A percentile compares a stretch with the other conserved stretches of the same genome.
Conservation (phyloP, 305 asterid genomes). For the Fraxinus paxiana region DNA sequence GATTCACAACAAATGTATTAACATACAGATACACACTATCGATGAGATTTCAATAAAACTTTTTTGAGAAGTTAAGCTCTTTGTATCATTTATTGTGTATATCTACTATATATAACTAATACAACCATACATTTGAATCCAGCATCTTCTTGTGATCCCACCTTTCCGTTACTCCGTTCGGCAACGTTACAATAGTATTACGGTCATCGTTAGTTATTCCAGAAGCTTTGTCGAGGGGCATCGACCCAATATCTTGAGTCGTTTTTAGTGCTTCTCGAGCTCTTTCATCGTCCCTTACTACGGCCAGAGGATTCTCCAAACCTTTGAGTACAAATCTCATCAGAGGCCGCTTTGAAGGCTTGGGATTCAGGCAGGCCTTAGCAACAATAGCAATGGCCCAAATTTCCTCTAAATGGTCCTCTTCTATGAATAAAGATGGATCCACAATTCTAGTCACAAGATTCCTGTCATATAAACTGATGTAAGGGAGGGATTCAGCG, state of each 20-base stretch:
- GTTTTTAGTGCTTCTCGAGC: neutral
- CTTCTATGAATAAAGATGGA: constrained; percentile 68
- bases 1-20: neutral
- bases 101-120: neutral
- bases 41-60: neutral
- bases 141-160: neutral
- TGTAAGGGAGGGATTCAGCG: constrained; percentile 57
- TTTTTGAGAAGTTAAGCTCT: neutral
- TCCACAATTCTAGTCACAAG: constrained; percentile 76
- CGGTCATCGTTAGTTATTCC: neutral
- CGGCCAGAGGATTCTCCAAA: constrained; percentile 72
- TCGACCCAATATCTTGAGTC: neutral
- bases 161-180: neutral
- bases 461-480: constrained; percentile 71
- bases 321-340: constrained; percentile 85
- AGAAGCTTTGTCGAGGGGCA: neutral
- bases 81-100: neutral
- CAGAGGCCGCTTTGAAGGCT: constrained; percentile 69
- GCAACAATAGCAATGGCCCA: constrained; percentile 96
- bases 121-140: neutral
- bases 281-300: constrained; percentile 58
- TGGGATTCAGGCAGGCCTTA: constrained; percentile 75
- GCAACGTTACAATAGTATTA: neutral
- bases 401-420: constrained; percentile 85
- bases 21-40: neutral